Evolutionary conservation across 2,329 filamentous ascomycete species (phyloP).

Genomic region (Aspergillus neoniger): DNA sequence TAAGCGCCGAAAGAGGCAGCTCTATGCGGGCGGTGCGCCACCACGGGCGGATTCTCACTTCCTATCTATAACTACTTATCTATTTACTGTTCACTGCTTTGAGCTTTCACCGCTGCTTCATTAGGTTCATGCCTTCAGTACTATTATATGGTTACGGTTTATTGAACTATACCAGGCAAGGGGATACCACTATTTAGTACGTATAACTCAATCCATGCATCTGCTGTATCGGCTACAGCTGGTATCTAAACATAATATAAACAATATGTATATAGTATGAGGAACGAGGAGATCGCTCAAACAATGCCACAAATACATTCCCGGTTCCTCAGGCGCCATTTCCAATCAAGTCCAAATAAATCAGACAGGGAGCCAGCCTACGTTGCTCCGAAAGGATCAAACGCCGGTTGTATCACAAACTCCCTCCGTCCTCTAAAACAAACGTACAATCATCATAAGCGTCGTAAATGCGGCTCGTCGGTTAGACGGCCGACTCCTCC

Average conservation of each 20-base stretch:
- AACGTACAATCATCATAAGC: not conserved
- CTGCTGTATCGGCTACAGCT: not conserved
- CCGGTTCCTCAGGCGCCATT: not conserved
- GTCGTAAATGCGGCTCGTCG: not conserved
- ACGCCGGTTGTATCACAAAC: constrained; percentile 1
- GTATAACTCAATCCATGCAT: too few relatives aligned
- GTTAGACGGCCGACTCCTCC: constrained; percentile 29
- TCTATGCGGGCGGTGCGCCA: constrained; percentile 1
- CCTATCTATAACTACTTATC: not conserved
- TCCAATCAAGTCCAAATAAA: not conserved
- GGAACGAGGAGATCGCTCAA: not conserved
- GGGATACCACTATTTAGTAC: too few relatives aligned
- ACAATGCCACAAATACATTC: not conserved
- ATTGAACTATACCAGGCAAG: too few relatives aligned
- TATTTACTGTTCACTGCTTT: not conserved
- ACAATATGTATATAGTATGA: not conserved
- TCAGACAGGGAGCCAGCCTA: not conserved
- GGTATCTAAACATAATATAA: constrained; percentile 4
- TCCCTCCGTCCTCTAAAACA: constrained; percentile 2
- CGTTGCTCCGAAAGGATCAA: not conserved
- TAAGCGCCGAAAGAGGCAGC: constrained; percentile 7
- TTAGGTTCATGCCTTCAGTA: too few relatives aligned
- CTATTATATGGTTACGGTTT: too few relatives aligned
- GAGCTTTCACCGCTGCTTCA: too few relatives aligned
- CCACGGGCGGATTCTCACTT: not conserved